These are phyloP conservation scores for Talaromyces sp. DNA, from an alignment of 2,329 filamentous ascomycete species.

Conservation along the genomic window DNA sequence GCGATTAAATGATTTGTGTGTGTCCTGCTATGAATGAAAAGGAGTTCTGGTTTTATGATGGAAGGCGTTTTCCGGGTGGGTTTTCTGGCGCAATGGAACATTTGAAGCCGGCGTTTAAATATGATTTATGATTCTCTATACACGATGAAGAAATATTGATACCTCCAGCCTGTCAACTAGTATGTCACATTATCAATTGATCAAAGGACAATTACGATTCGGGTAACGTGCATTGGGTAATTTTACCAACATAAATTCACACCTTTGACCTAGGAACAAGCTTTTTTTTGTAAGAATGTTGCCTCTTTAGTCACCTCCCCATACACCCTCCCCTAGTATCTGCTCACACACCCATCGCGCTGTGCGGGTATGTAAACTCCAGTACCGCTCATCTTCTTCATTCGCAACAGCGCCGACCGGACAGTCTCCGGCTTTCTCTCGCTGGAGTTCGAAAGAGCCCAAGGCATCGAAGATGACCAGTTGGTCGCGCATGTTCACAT, in stretches of 20 bases:
- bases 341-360: conserved; percentile 41
- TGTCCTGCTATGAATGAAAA: neutral
- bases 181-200: too few species aligned
- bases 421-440: neutral
- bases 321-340: conserved; percentile 25
- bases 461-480: conserved; percentile 57
- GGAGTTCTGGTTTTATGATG: neutral
- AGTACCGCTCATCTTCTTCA: conserved; percentile 25
- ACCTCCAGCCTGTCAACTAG: neutral
- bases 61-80: neutral
- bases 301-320: neutral
- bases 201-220: too few species aligned
- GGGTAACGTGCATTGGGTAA: too few species aligned
- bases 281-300: neutral
- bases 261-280: too few species aligned
- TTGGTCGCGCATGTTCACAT: conserved; percentile 55
- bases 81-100: too few species aligned
- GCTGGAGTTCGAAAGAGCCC: conserved; percentile 22
- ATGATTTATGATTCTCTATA: neutral
- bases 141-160: neutral
- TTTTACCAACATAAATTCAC: too few species aligned
- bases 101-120: neutral
- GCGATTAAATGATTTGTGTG: neutral
- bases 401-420: conserved; percentile 15
- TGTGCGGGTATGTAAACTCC: conserved; percentile 41